These are phyloP conservation scores for Rhynchosporium secalis DNA, from an alignment of 2,329 filamentous ascomycete genomes.

Conservation along the genomic window DNA sequence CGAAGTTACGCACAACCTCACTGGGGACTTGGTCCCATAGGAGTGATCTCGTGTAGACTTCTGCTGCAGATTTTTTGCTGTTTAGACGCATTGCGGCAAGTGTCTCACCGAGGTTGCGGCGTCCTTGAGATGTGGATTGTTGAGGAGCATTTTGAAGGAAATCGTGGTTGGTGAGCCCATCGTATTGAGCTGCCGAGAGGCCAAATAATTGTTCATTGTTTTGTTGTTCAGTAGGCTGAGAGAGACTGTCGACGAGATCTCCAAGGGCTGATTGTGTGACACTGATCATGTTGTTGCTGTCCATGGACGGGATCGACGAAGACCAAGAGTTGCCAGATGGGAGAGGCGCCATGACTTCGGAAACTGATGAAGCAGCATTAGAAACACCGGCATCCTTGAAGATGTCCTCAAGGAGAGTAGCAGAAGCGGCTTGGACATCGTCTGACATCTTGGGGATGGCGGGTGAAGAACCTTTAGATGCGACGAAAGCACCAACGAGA, in stretches of 20 bases:
- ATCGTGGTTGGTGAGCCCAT: slow-evolving; percentile 74
- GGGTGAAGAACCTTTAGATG: slow-evolving; percentile 76
- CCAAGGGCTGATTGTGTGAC: slow-evolving; percentile 62
- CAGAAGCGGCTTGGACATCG: slow-evolving; percentile 76
- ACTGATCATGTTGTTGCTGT: slow-evolving; percentile 48
- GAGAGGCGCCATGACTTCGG: slow-evolving; percentile 48
- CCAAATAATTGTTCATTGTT: slow-evolving; percentile 86
- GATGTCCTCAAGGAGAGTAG: slow-evolving; percentile 75
- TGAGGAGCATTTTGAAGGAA: slow-evolving; percentile 60
- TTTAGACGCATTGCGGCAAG: slow-evolving; percentile 74
- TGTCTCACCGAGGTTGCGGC: slow-evolving; percentile 76
- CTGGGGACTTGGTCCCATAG: slow-evolving; percentile 92
- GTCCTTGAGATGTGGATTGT: slow-evolving; percentile 60
- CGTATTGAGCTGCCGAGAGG: slow-evolving; percentile 84
- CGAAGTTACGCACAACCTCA: slow-evolving; percentile 90
- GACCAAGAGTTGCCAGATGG: slow-evolving; percentile 54
- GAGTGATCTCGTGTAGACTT: slow-evolving; percentile 89
- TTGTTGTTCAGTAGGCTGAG: slow-evolving; percentile 78
- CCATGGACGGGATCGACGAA: slow-evolving; percentile 43
- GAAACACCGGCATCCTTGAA: slow-evolving; percentile 74
- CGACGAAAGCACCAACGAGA: slow-evolving; percentile 92
- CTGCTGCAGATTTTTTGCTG: slow-evolving; percentile 73
- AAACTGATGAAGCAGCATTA: slow-evolving; percentile 45
- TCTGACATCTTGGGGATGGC: slow-evolving; percentile 77
- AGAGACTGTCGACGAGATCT: slow-evolving; percentile 66